Percentiles rank a stretch among this genome's conserved stretches.
Conservation (phyloP, 2,329 filamentous ascomycete species). For the Neofusicoccum sp. region DNA sequence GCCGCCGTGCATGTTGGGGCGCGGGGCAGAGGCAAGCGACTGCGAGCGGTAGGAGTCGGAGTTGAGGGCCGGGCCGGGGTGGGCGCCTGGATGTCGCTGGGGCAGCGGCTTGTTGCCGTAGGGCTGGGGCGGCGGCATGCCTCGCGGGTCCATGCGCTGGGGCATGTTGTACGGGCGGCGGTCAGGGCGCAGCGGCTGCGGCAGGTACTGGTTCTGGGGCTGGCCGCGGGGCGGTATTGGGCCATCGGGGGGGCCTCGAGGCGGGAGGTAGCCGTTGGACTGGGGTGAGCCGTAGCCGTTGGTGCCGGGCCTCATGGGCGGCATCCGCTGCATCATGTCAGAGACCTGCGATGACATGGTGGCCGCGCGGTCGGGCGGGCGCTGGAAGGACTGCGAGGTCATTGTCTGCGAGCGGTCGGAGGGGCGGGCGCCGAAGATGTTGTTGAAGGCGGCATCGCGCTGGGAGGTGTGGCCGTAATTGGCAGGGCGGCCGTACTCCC, state of each 20-base stretch:
- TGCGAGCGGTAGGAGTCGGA: slow-evolving; percentile 89
- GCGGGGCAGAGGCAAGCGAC: slow-evolving; percentile 77
- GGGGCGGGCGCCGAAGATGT: slow-evolving; percentile 91
- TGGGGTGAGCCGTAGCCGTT: slow-evolving; percentile 43
- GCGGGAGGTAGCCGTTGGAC: slow-evolving; percentile 29
- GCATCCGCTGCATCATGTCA: slow-evolving; percentile 63
- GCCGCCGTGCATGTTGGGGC: slow-evolving; percentile 60
- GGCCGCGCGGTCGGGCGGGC: slow-evolving; percentile 70
- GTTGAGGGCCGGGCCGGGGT: slow-evolving; percentile 68
- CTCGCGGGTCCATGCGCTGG: slow-evolving; percentile 67
- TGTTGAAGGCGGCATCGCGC: slow-evolving; percentile 92
- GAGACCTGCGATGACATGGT: slow-evolving; percentile 59
- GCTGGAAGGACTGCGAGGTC: slow-evolving; percentile 73
- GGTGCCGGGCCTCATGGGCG: slow-evolving; percentile 59
- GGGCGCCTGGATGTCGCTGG: slow-evolving; percentile 55
- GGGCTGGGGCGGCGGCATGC: slow-evolving; percentile 52
- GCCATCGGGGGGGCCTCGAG: slow-evolving; percentile 40
- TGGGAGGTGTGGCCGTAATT: slow-evolving; percentile 62
- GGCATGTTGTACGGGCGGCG: slow-evolving; percentile 73
- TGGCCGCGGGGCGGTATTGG: slow-evolving; percentile 37
- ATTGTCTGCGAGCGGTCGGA: slow-evolving; percentile 92
- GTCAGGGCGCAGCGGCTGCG: slow-evolving; percentile 63
- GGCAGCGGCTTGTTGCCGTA: slow-evolving; percentile 59
- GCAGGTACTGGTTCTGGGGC: slow-evolving; percentile 59
- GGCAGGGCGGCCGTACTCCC: slow-evolving; percentile 57